phyloP scores from a whole-genome alignment of 2,329 filamentous ascomycete species.

The Thelonectria discophora region DNA sequence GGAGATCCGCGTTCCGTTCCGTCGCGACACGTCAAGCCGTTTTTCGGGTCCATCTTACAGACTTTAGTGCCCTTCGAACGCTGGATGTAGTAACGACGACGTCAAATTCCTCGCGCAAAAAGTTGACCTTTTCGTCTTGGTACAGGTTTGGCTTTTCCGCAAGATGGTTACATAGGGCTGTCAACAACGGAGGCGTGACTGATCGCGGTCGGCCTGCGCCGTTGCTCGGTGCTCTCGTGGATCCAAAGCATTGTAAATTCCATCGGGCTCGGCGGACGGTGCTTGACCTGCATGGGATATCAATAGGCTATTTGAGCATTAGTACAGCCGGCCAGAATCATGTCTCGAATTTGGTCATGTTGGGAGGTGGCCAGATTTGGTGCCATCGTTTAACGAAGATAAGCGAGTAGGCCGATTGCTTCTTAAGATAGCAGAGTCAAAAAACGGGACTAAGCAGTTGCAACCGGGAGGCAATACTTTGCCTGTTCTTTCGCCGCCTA shows the following conservation, averaged over 20 bases:
- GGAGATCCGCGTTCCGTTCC: conserved; percentile 10
- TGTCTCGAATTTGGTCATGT: conserved; percentile 6
- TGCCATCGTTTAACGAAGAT: background rate
- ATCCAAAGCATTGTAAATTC: conserved; percentile 9
- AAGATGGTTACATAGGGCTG: conserved; percentile 8
- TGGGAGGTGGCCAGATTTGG: conserved; percentile 1
- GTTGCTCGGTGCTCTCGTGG: background rate
- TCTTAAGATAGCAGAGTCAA: no score
- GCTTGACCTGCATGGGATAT: conserved; percentile 7
- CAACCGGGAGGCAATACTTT: no score
- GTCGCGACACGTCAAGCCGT: conserved; percentile 6
- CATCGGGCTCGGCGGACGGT: conserved; percentile 5
- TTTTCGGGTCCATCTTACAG: conserved; percentile 10
- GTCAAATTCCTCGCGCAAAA: conserved; percentile 15
- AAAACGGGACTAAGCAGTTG: no score
- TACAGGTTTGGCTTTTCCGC: conserved; percentile 4
- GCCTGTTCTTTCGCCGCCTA: no score
- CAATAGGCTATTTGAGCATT: conserved; percentile 12
- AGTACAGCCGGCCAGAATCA: conserved; percentile 15
- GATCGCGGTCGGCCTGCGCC: no score
- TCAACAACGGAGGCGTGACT: conserved; percentile 13
- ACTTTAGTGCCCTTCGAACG: conserved; percentile 8
- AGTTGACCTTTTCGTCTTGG: conserved; percentile 1
- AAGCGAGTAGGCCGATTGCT: no score
- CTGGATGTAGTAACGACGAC: conserved; percentile 5